Evolutionary conservation across 2,329 filamentous ascomycete genomes (phyloP).

Genomic region (Penicillium thymicola): DNA sequence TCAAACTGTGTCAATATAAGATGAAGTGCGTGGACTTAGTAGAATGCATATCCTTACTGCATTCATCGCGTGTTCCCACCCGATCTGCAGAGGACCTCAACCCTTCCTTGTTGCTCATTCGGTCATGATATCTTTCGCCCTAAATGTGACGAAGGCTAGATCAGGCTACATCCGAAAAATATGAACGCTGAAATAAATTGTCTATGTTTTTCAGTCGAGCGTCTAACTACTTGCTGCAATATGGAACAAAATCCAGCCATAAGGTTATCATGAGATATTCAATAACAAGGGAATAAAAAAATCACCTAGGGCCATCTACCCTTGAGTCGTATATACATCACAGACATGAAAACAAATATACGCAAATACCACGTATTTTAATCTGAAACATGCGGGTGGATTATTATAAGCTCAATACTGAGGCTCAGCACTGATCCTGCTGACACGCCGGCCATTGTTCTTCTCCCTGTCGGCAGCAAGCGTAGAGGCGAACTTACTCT

Average conservation of each 20-base stretch:
- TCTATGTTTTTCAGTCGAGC: too few relatives aligned
- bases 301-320: neutral
- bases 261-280: neutral
- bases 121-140: too few relatives aligned
- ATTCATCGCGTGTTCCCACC: neutral
- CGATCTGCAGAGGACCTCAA: neutral
- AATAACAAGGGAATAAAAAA: neutral
- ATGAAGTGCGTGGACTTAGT: neutral
- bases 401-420: constrained; percentile 4
- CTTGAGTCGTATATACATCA: constrained; percentile 8
- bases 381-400: too few relatives aligned
- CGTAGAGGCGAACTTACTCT: constrained; percentile 60
- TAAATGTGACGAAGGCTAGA: neutral
- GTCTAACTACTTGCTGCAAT: too few relatives aligned
- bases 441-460: constrained; percentile 26
- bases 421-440: constrained; percentile 21
- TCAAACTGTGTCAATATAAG: neutral
- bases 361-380: neutral
- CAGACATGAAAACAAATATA: neutral
- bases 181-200: too few relatives aligned
- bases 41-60: neutral
- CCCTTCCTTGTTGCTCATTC: neutral
- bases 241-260: neutral
- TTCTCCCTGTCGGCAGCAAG: constrained; percentile 38
- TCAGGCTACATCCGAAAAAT: neutral